Evolutionary conservation across 331 rosid species (phyloP), one percentile per base, ranked within the genome.

Genomic region (Rhamnella rubrinervis): DNA sequence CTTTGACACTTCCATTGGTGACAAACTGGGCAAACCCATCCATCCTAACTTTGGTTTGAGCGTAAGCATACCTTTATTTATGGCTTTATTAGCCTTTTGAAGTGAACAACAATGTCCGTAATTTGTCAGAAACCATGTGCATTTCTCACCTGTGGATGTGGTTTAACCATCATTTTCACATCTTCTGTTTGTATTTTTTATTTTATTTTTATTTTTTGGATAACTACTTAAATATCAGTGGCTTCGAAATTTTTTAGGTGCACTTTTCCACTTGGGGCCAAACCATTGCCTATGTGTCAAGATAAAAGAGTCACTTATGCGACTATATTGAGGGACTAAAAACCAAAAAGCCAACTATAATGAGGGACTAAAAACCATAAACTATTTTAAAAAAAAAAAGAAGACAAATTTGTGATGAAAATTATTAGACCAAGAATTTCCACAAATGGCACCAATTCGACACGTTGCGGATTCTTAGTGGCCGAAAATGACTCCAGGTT

Each of bases 381-480:
- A n/a, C 12, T 5, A 5, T 2, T 20, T 1, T 37, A 38, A 11
- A 21, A 53, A 66, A 35, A 35, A 21, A 41, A 7, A 41, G 3
- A 1, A 8, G 12, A 7, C 1, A 41, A 44, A 44, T 2, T 7
- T 2, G 4, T 7, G 13, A 44, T 44, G 49, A 44, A 44, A 44
- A 44, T 11, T 16, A 44, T 14, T 44, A 15, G 49, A 16, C 49
- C 49, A 8, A 12, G 14, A 44, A 44, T 44, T 44, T 44, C 49
- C 16, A 12, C 49, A 9, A 44, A 44, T 0, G 49, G 14, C 49
- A 13, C 55, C 53, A 39, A 60, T 4, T 10, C 8, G 53, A 61
- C 44, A 72, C 65, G 77, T 63, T 28, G 40, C 19, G 15, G 5
- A 40, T 38, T 40, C 6, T 7, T 12, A 77, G 55, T 63, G 69